A percentile compares a stretch with the other conserved stretches of the same genome.
These are phyloP conservation scores for Gossypium laxum DNA, from an alignment of 441 rosid genomes.

Conservation along the genomic window DNA sequence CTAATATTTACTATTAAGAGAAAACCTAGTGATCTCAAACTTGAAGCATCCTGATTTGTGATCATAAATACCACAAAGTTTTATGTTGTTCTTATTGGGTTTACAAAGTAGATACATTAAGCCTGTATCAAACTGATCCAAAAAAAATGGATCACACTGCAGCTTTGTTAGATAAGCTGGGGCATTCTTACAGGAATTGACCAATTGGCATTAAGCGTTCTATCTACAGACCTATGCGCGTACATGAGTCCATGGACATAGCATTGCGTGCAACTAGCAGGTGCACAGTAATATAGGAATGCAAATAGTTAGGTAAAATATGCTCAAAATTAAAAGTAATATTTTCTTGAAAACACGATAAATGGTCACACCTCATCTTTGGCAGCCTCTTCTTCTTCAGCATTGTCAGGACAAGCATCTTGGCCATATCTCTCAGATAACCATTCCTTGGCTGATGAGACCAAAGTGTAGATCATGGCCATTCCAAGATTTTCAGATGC, in stretches of 20 bases:
- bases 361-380: conserved; percentile 66
- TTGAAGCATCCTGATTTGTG: not conserved
- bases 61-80: not conserved
- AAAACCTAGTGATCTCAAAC: not conserved
- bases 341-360: conserved; percentile 12
- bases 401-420: conserved; percentile 36
- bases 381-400: conserved; percentile 47
- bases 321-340: not conserved
- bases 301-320: not conserved
- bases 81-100: not conserved
- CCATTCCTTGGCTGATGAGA: conserved; percentile 89
- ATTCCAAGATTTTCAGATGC: conserved; percentile 87
- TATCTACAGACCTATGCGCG: not conserved
- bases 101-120: not conserved
- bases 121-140: not conserved
- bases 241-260: not conserved
- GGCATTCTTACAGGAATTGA: not conserved
- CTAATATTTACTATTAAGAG: not conserved
- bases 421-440: conserved; percentile 63
- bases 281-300: not conserved
- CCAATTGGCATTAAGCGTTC: not conserved
- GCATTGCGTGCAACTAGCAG: not conserved
- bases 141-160: not conserved
- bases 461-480: conserved; percentile 90
- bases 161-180: not conserved